Evolutionary conservation across 768 basidiomycete species (phyloP), one percentile per base, ranked within the genome.

Genomic region (Xerocomus brunneocitrinus): DNA sequence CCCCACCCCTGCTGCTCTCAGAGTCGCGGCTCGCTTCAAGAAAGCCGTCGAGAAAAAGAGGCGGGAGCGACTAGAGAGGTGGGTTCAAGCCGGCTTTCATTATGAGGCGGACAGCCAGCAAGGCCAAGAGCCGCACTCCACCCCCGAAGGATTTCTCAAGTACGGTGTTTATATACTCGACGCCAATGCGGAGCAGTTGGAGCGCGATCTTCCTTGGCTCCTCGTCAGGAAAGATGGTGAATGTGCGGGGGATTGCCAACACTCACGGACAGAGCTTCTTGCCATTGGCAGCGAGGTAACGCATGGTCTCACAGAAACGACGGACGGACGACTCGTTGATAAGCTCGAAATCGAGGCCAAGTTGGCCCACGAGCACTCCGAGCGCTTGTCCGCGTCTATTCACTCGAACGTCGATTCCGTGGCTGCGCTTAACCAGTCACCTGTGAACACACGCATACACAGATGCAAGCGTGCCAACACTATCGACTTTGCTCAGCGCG

Each of bases 401-500:
- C 52, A 31, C 5, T 27, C 42, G 13, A 42, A 45, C 25, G 8
- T 27, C 12, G 32, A 53, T 45, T 39, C 43, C 5, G 43, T 42
- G 25, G 9, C 40, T 16, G 40, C 47, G 8, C 35, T 34, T 12
- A 51, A 44, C 28, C 42, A 8, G 8, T 22, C 59, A 4, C 40
- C 52, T 24, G 24, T 50, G 42, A 62, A 54, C 31, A 45, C 57
- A 9, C 61, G 58, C 12, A 54, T 67, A 38, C 67, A 67, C 22
- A 58, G 66, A 44, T 67, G 66, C 48, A 64, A 63, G 59, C 55
- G 56, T 34, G 71, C 72, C 4, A 87, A 88, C 65, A 87, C 85
- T 30, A 79, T 91, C 64, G 82, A 91, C 66, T 92, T 94, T 68
- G 84, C 89, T 13, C 79, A 83, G 62, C 77, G 90, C 32, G 92